Percentiles rank a stretch among this genome's conserved stretches.
Evolutionary conservation across 306 rosid genomes (phyloP).

Genomic region (Senna tora): DNA sequence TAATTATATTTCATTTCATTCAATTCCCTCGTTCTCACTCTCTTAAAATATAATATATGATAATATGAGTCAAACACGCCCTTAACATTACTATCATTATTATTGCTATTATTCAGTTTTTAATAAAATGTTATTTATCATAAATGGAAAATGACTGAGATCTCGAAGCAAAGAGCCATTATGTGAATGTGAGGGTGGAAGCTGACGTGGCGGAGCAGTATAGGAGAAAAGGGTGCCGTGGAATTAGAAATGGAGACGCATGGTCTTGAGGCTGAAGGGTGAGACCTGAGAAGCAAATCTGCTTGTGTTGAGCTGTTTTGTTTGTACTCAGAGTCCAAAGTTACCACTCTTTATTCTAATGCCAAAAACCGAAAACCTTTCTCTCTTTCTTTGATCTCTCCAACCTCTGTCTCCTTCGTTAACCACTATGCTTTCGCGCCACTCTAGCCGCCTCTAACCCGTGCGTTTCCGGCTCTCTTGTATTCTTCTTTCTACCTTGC

Average conservation of each 20-base stretch:
- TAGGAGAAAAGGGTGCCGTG: conserved; percentile 44
- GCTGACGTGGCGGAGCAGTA: conserved; percentile 34
- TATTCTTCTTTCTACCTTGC: neutral
- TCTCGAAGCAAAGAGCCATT: no score
- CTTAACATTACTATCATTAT: no score
- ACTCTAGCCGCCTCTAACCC: neutral
- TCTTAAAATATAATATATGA: no score
- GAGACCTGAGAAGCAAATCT: neutral
- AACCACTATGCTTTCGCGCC: neutral
- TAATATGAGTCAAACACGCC: no score
- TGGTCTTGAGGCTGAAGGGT: conserved; percentile 20
- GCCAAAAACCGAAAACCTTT: neutral
- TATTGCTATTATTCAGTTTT: no score
- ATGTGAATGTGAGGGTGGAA: neutral
- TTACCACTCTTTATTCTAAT: neutral
- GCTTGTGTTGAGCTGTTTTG: no score
- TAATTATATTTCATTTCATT: no score
- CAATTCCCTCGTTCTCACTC: no score
- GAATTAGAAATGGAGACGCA: conserved; percentile 32
- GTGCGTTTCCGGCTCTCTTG: neutral
- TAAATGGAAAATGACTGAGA: no score
- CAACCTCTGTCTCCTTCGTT: conserved; percentile 19
- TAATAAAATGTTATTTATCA: no score
- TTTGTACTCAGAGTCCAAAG: neutral
- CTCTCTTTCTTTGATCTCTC: conserved; percentile 25